Percentiles rank a stretch among this genome's conserved stretches.
Conservation (phyloP, 371 early-diverging fungal genomes). For the Catenaria anguillulae region DNA sequence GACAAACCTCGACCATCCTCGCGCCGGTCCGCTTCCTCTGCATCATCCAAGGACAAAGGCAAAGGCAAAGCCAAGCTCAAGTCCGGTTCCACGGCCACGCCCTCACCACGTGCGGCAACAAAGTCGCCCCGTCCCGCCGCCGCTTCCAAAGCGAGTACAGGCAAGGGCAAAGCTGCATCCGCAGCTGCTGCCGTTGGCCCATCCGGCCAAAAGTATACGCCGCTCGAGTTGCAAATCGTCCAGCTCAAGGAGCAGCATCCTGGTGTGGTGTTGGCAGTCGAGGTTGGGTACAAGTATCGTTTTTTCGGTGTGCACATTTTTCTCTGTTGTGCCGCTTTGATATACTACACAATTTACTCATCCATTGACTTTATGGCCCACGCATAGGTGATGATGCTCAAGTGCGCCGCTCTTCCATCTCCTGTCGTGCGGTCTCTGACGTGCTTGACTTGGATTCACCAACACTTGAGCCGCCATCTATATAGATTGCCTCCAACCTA, state of each 20-base stretch:
- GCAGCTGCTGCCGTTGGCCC: too few relatives aligned
- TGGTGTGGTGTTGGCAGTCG: constrained; percentile 55
- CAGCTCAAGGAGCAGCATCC: constrained; percentile 53
- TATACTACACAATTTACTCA: too few relatives aligned
- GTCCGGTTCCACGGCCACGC: too few relatives aligned
- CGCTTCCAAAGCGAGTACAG: too few relatives aligned
- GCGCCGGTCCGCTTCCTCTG: background rate
- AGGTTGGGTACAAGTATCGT: constrained; percentile 77
- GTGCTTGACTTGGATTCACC: too few relatives aligned
- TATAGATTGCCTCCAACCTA: constrained; percentile 43
- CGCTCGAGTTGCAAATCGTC: constrained; percentile 61
- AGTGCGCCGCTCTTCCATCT: constrained; percentile 20
- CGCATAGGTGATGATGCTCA: constrained; percentile 40
- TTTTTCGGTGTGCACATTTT: constrained; percentile 63
- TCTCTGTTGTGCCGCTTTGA: too few relatives aligned
- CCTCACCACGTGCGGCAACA: too few relatives aligned
- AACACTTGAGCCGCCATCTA: background rate
- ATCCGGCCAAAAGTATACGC: constrained; percentile 38
- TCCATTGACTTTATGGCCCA: too few relatives aligned
- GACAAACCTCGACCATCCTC: background rate
- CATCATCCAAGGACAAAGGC: background rate
- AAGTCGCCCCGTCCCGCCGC: too few relatives aligned
- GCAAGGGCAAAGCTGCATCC: too few relatives aligned
- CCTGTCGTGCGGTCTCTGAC: too few relatives aligned
- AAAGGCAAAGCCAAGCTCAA: too few relatives aligned